A percentile compares a stretch with the other conserved stretches of the same genome.
These are phyloP conservation scores for Retiboletus flavoniger DNA, from an alignment of 1,284 basidiomycete species.

Conservation along the genomic window DNA sequence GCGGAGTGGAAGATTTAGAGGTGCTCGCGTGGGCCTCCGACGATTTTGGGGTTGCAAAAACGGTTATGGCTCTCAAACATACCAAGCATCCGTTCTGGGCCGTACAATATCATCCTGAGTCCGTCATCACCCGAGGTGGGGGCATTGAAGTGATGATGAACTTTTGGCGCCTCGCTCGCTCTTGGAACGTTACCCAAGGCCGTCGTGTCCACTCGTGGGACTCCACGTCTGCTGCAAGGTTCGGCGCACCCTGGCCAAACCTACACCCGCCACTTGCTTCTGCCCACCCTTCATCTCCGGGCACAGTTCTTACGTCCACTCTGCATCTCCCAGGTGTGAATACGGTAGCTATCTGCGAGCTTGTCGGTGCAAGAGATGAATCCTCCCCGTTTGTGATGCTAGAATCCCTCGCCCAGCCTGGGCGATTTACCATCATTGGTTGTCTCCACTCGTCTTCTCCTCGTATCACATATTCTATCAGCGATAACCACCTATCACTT, in stretches of 20 bases:
- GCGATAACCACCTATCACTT: constrained; percentile 48
- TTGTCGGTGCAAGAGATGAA: constrained; percentile 57
- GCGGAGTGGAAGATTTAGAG: constrained; percentile 48
- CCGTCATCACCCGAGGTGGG: constrained; percentile 61
- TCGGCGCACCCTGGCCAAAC: constrained; percentile 59
- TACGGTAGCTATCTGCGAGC: constrained; percentile 53
- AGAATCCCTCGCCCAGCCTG: constrained; percentile 72
- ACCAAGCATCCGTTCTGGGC: constrained; percentile 78
- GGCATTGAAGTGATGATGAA: constrained; percentile 65
- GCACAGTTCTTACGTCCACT: constrained; percentile 40
- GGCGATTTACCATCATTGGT: constrained; percentile 70
- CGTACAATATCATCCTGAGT: constrained; percentile 96
- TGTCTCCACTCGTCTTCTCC: constrained; percentile 51
- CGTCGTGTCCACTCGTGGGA: constrained; percentile 46
- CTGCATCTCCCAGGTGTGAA: constrained; percentile 45
- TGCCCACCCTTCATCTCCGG: constrained; percentile 18
- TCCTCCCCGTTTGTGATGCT: constrained; percentile 65
- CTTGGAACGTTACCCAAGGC: constrained; percentile 47
- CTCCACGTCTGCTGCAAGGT: constrained; percentile 30
- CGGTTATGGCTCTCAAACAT: constrained; percentile 74
- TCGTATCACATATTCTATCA: constrained; percentile 57
- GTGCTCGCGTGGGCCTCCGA: constrained; percentile 70
- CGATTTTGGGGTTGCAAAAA: constrained; percentile 57
- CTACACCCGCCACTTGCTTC: constrained; percentile 29
- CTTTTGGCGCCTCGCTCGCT: constrained; percentile 65